phyloP scores from a whole-genome alignment of 2,329 filamentous ascomycete species.

The Ramichloridium luteum region DNA sequence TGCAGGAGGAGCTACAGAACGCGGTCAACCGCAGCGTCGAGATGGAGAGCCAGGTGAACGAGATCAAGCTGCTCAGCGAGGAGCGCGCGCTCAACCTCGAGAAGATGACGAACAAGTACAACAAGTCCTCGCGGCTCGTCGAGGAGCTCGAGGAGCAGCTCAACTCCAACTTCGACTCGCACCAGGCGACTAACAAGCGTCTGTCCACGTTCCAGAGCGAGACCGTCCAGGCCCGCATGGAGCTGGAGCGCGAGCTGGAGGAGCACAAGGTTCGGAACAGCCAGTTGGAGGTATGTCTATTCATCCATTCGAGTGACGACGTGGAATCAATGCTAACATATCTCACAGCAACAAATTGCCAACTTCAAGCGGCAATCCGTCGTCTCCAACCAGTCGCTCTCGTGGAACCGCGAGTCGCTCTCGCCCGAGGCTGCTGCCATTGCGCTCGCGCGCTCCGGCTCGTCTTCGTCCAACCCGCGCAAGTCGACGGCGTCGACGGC shows the following conservation, averaged over 20 bases:
- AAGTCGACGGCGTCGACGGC: slow-evolving; percentile 76
- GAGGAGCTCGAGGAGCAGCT: slow-evolving; percentile 96
- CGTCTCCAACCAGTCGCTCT: slow-evolving; percentile 19
- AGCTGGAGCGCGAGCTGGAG: slow-evolving; percentile 52
- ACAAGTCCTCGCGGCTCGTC: slow-evolving; percentile 82
- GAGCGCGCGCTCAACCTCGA: slow-evolving; percentile 46
- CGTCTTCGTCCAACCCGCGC: slow-evolving; percentile 57
- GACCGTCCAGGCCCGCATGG: slow-evolving; percentile 32
- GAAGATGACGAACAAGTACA: slow-evolving; percentile 52
- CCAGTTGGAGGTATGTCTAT: slow-evolving; percentile 56
- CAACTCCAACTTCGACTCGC: slow-evolving; percentile 87
- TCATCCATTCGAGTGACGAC: neutral
- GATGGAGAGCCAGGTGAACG: slow-evolving; percentile 33
- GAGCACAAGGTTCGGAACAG: slow-evolving; percentile 66
- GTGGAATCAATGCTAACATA: no score
- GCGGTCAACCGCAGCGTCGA: slow-evolving; percentile 27
- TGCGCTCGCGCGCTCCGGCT: slow-evolving; percentile 43
- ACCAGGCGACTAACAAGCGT: slow-evolving; percentile 71
- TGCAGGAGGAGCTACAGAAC: slow-evolving; percentile 32
- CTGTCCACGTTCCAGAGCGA: slow-evolving; percentile 54
- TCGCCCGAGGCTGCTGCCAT: slow-evolving; percentile 32
- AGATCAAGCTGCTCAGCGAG: slow-evolving; percentile 39
- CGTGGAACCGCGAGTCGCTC: slow-evolving; percentile 32
- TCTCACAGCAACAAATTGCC: slow-evolving; percentile 48
- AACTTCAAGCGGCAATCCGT: slow-evolving; percentile 22